Evolutionary conservation across 768 basidiomycete genomes (phyloP), one percentile per base, ranked within the genome.

Genomic region (Xerocomellus amylosporus): DNA sequence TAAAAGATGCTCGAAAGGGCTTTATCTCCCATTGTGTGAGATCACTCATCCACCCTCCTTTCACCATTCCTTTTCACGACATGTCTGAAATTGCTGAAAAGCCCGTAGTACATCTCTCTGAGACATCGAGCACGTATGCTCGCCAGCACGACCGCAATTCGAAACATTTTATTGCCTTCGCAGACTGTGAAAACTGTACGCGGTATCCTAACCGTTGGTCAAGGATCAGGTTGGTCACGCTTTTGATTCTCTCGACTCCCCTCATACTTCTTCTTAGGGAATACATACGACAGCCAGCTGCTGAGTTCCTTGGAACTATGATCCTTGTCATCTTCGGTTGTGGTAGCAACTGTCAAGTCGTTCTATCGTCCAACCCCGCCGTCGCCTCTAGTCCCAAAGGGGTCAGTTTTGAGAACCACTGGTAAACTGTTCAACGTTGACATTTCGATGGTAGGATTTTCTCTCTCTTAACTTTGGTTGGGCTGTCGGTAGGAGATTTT

Each of bases 261-360:
- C 47, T 66, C 42, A 64, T 20, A 8, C 26, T 22, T 48, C 36
- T 24, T 15, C 6, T 31, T 53, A 81, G 83, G 30, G 69, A 74
- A 52, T 63, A 65, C 43, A 64, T 86, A 38, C 75, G 80, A 54
- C 85, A 88, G 67, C 79, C 83, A 15, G 77, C 76, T 28, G 86
- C 84, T 15, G 86, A 87, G 66, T 85, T 86, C 59, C 62, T 86
- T 41, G 85, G 85, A 19, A 75, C 78, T 8, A 78, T 78, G 62
- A 71, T 86, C 30, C 70, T 87, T 9, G 71, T 85, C 51, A 78
- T 85, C 49, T 81, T 86, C 56, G 85, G 85, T 22, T 72, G 71
- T 40, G 84, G 84, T 41, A 78, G 79, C 39, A 73, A 80, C 53
- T 84, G 81, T 61, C 85, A 86, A 64, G 77, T 75, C 3, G 74